phyloP scores from a whole-genome alignment of 2,329 filamentous ascomycete genomes.

The Pseudocercospora cruenta region DNA sequence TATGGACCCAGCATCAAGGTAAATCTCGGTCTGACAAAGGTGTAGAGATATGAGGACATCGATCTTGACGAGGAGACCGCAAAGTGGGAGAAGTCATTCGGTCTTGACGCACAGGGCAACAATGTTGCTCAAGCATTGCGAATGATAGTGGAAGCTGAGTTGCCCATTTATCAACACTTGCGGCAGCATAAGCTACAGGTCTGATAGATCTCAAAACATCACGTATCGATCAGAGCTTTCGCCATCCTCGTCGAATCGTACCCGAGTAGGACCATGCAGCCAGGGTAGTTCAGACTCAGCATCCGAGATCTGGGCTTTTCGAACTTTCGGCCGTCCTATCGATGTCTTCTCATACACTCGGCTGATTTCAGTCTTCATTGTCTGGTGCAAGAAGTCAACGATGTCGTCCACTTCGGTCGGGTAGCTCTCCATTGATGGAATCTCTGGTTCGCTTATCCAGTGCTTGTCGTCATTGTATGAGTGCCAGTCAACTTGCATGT shows the following conservation, averaged over 20 bases:
- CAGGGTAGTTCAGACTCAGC: background rate
- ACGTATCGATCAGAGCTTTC: background rate
- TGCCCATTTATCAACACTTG: background rate
- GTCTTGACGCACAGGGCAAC: background rate
- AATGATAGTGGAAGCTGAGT: background rate
- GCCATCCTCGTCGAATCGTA: background rate
- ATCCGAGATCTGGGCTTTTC: background rate
- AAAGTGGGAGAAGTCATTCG: background rate
- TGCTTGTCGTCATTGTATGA: slow-evolving; percentile 26
- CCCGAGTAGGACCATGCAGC: background rate
- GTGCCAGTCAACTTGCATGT: slow-evolving; percentile 24
- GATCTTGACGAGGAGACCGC: background rate
- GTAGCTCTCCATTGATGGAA: background rate
- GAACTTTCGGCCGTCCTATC: background rate
- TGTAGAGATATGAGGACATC: background rate
- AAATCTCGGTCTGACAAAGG: background rate
- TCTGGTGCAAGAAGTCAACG: slow-evolving; percentile 19
- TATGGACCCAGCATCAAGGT: background rate
- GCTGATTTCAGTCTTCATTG: background rate
- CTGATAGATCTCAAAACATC: background rate
- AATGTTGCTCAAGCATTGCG: background rate
- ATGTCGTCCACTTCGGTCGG: slow-evolving; percentile 25
- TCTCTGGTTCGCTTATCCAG: slow-evolving; percentile 29
- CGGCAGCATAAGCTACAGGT: background rate
- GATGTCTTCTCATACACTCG: background rate